Evolutionary conservation across 164 flowering plant species (phyloP).

Genomic region (Stephania cephalantha): DNA sequence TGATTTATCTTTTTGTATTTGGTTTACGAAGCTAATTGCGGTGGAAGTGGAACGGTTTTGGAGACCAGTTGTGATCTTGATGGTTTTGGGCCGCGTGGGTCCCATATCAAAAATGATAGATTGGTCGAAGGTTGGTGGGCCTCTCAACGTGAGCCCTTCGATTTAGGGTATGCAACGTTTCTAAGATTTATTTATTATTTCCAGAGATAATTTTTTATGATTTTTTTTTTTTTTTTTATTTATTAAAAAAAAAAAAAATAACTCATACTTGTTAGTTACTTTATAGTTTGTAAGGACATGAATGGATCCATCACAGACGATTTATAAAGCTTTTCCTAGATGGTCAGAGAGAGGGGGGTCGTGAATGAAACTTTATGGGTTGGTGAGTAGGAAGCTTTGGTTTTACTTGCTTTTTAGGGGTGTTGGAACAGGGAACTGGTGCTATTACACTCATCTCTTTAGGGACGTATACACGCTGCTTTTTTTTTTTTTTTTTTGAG

Average conservation of each 20-base stretch:
- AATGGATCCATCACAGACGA: background rate
- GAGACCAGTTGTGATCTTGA: background rate
- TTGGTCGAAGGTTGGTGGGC: background rate
- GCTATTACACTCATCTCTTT: background rate
- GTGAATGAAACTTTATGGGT: background rate
- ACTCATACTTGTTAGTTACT: too few species aligned
- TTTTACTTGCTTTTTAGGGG: background rate
- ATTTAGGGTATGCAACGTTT: background rate
- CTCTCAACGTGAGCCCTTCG: background rate
- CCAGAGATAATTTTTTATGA: too few species aligned
- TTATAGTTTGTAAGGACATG: background rate
- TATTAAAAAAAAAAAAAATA: too few species aligned
- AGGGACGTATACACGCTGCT: background rate
- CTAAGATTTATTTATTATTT: too few species aligned
- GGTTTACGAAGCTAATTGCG: background rate
- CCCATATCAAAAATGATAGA: background rate
- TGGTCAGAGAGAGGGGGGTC: background rate
- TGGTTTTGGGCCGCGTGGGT: background rate
- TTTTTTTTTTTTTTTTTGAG: background rate
- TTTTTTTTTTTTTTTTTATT: too few species aligned
- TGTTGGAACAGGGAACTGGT: background rate
- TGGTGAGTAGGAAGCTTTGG: slow-evolving; percentile 9
- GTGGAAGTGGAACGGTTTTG: background rate
- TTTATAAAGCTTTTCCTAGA: background rate
- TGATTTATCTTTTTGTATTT: too few species aligned